Conservation (phyloP, 1,284 basidiomycete species). For the Microbotryum violaceum region DNA sequence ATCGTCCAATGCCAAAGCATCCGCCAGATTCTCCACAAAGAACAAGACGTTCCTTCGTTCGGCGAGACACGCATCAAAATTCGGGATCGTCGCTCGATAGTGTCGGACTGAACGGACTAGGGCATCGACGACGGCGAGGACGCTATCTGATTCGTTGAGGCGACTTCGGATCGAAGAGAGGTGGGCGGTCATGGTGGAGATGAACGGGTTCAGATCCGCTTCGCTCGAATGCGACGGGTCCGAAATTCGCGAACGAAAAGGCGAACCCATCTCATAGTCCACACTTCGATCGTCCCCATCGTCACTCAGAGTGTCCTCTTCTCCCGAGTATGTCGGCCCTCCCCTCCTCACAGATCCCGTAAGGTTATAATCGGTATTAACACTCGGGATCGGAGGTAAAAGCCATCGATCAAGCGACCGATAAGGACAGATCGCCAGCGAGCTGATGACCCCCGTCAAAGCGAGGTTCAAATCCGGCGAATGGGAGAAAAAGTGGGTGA, state of each 20-base stretch:
- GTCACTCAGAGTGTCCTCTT: conserved; percentile 11
- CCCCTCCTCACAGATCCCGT: not conserved
- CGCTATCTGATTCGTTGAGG: conserved; percentile 8
- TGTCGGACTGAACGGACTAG: conserved; percentile 20
- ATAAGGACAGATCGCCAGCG: conserved; percentile 71
- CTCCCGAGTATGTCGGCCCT: not conserved
- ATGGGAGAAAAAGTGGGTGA: conserved; percentile 74
- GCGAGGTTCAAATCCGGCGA: conserved; percentile 80
- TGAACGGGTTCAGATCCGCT: too few relatives aligned
- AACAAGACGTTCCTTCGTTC: conserved; percentile 83
- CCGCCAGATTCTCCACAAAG: conserved; percentile 85
- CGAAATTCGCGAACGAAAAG: not conserved
- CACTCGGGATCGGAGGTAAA: conserved; percentile 32
- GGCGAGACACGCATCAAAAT: conserved; percentile 74
- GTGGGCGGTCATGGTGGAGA: too few relatives aligned
- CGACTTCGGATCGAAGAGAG: too few relatives aligned
- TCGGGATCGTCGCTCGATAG: conserved; percentile 62
- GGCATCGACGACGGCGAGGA: conserved; percentile 20
- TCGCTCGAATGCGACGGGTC: not conserved
- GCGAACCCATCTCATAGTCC: conserved; percentile 11
- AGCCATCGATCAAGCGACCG: conserved; percentile 84
- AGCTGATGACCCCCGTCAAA: conserved; percentile 69
- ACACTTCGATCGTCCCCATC: conserved; percentile 26
- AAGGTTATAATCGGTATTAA: not conserved
- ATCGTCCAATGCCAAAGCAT: conserved; percentile 58